Evolutionary conservation across 495 filamentous ascomycete genomes (phyloP).

Genomic region (Tetracladium setigerum): DNA sequence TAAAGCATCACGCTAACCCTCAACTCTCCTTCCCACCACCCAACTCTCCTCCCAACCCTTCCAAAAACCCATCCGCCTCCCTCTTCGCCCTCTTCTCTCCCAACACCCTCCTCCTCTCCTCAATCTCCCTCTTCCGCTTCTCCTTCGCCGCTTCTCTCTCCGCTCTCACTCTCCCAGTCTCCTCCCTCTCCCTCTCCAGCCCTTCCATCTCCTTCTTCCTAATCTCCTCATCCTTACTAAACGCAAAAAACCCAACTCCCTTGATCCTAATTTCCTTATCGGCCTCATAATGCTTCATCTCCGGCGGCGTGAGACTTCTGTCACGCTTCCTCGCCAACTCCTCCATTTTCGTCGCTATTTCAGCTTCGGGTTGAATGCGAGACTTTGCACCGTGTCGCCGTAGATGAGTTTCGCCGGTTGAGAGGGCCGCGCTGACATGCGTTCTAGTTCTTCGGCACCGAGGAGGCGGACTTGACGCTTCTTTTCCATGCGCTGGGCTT

Average conservation of each 20-base stretch:
- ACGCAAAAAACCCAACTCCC: slow-evolving; percentile 85
- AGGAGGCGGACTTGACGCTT: slow-evolving; percentile 30
- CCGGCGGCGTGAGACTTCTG: slow-evolving; percentile 66
- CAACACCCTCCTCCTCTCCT: slow-evolving; percentile 43
- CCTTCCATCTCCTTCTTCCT: slow-evolving; percentile 69
- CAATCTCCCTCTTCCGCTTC: slow-evolving; percentile 39
- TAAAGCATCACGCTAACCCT: too few species aligned
- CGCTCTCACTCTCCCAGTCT: slow-evolving; percentile 56
- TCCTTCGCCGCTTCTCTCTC: slow-evolving; percentile 44
- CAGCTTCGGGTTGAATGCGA: slow-evolving; percentile 71
- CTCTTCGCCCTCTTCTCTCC: slow-evolving; percentile 51
- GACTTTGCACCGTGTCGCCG: slow-evolving; percentile 72
- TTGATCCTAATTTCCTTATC: slow-evolving; percentile 73
- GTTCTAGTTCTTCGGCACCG: slow-evolving; percentile 38
- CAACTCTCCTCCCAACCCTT: slow-evolving; percentile 35
- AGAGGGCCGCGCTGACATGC: slow-evolving; percentile 44
- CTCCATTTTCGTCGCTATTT: slow-evolving; percentile 56
- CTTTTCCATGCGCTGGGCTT: slow-evolving; percentile 50
- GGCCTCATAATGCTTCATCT: slow-evolving; percentile 77
- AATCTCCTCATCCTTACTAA: slow-evolving; percentile 60
- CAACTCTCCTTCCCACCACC: neutral
- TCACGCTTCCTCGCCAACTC: slow-evolving; percentile 67
- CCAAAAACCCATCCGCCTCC: slow-evolving; percentile 68
- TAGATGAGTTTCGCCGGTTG: slow-evolving; percentile 68
- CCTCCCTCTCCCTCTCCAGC: slow-evolving; percentile 53